Evolutionary conservation across 345 rosid genomes (phyloP), one percentile per base, ranked within the genome.

Genomic region (Citrus glauca): DNA sequence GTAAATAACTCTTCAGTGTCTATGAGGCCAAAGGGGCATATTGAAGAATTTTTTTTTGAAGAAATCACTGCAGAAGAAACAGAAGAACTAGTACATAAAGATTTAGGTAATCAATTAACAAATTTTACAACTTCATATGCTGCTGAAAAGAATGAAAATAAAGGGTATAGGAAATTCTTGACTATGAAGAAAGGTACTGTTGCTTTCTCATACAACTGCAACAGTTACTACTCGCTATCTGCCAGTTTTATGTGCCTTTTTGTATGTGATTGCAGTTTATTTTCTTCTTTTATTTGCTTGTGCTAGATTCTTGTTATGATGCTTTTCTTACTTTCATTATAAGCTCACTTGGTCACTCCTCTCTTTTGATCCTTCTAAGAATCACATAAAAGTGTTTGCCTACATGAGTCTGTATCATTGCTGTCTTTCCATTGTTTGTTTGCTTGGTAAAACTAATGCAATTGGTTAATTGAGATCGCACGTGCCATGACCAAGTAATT

Each of bases 131-230:
- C 80, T 25, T 27, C 78, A 45, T 14, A 35, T 55, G 40, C 59
- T 73, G 62, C 77, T 35, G 76, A 71, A 65, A 78, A 62, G 66
- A 73, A 81, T 60, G 74, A 69, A 73, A 70, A 32, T 53, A 66
- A 71, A 45, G 77, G 59, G 65, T 71, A 72, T 22, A 61, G 19
- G 63, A 50, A 53, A 27, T 55, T 74, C 24, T 85, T 84, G 71
- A 62, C 88, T 73, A 72, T 72, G 64, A 72, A 28, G 35, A 82
- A 81, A 90, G 91, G 90, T 86, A 78, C 14, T 25, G 38, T 76
- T 7, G 37, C 7, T 27, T 64, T 65, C 22, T 61, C 27, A 45
- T 30, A 32, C 20, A 17, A 45, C 4, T 20, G 62, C n/a, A 48
- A 20, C 5, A 28, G 30, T 63, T 50, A 10, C 42, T 74, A 40